Base-by-base conservation (phyloP, 441 rosid genomes). In the Erodium moschatum region DNA sequence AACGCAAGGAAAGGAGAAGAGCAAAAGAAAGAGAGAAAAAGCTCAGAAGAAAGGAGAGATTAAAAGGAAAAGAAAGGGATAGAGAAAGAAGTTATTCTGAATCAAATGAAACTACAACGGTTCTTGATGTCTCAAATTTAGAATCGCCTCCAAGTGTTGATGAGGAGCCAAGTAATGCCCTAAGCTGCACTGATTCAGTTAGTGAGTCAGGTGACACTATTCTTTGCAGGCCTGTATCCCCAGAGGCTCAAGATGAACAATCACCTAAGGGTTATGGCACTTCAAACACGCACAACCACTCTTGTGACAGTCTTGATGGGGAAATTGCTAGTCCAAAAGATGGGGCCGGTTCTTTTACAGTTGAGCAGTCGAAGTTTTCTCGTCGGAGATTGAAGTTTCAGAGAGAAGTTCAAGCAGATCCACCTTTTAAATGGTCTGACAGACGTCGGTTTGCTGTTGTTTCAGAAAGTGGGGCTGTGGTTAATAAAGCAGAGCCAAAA, bases 1-100 rank as follows among this genome's bases (percentile, higher is more conserved):
- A 91, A 29, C 87, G 93, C 13, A 93, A 83, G 75, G 96, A 88
- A 84, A 84, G 89, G 79, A 87, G 83, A 83, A 91, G 90, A 62
- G 66, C 70, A 33, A 74, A 74, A 31, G 77, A 74, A 70, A 70
- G 68, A 62, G 74, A 75, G 63, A 75, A 75, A 66, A 75, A 71
- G 16, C 62, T 71, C 12, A 27, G 74, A 54, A 71, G 74, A 48
- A 71, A 71, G 65, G 74, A 71, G 65, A 71, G 74, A 21, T 33
- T 71, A 35, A 71, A 71, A 19, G 74, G 74, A 38, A 71, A 88
- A 77, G 96, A 88, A 78, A 85, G 77, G 74, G 91, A 85, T 65
- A 88, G 81, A 77, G 90, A 86, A 65, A 83, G 73, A 68, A 77
- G 75, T 33, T 33, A 5, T 65, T 72, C 80, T 16, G 81, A 73